These are phyloP conservation scores for Lasiodiplodia gonubiensis DNA, from an alignment of 2,329 filamentous ascomycete genomes.

Conservation along the genomic window DNA sequence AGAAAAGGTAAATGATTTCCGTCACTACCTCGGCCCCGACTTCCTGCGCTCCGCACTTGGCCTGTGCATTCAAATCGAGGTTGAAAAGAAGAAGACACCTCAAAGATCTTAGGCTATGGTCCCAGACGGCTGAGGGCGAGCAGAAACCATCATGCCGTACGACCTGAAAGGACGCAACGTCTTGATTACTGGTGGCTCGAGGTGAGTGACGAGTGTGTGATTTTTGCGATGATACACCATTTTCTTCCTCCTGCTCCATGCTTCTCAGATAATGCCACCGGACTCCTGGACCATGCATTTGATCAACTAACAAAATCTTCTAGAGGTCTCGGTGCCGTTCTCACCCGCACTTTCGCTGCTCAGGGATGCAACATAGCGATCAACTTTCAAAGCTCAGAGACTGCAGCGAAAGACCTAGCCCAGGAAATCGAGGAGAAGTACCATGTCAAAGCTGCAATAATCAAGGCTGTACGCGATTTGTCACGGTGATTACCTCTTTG, in stretches of 20 bases:
- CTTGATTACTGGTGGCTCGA: constrained; percentile 67
- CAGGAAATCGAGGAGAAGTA: constrained; percentile 60
- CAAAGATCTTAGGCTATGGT: neutral
- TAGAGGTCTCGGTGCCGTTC: constrained; percentile 73
- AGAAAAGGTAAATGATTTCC: neutral
- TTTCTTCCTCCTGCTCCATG: neutral
- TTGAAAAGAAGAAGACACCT: neutral
- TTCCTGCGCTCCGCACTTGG: neutral
- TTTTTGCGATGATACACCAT: neutral
- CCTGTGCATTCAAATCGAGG: neutral
- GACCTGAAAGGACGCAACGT: constrained; percentile 66
- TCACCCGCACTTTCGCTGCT: constrained; percentile 69
- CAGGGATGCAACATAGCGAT: constrained; percentile 73
- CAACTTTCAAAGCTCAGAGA: constrained; percentile 71
- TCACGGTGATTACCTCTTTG: neutral
- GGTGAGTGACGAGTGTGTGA: constrained; percentile 53
- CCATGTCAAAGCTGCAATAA: constrained; percentile 57
- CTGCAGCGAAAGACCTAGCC: constrained; percentile 65
- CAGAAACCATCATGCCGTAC: constrained; percentile 60
- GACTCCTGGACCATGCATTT: neutral
- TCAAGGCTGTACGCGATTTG: constrained; percentile 63
- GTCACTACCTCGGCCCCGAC: neutral
- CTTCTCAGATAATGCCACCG: neutral
- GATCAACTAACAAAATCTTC: neutral
- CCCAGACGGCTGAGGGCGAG: neutral